Evolutionary conservation across 129 eudicot species (phyloP).

Genomic region (Rutidosis leptorrhynchoides): DNA sequence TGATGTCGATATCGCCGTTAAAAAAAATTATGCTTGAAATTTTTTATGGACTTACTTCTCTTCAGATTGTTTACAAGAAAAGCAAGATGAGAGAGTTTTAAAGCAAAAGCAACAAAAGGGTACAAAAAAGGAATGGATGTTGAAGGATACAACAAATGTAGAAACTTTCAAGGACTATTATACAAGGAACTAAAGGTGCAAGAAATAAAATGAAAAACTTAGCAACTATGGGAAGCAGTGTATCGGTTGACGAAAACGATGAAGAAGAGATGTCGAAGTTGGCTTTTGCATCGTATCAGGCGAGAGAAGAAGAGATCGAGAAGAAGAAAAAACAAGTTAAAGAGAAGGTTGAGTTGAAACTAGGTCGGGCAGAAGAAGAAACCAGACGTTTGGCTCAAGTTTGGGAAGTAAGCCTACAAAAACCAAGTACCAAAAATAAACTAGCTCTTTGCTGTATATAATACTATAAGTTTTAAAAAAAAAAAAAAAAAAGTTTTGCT

Average conservation of each 20-base stretch:
- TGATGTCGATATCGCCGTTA: too few relatives aligned
- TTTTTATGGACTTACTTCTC: constrained; percentile 20
- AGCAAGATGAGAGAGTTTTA: constrained; percentile 34
- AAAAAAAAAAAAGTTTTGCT: too few relatives aligned
- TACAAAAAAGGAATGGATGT: constrained; percentile 25
- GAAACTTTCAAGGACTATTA: background rate
- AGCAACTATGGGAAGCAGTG: constrained; percentile 44
- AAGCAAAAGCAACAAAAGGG: constrained; percentile 41
- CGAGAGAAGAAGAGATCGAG: constrained; percentile 64
- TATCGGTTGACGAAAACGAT: constrained; percentile 38
- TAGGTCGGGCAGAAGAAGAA: constrained; percentile 60
- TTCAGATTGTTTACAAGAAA: constrained; percentile 21
- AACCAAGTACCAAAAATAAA: constrained; percentile 3
- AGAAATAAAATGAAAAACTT: constrained; percentile 42
- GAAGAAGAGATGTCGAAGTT: constrained; percentile 49
- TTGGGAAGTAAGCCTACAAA: constrained; percentile 55
- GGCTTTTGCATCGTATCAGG: constrained; percentile 54
- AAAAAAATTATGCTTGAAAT: too few relatives aligned
- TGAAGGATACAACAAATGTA: constrained; percentile 20
- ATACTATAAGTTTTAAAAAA: too few relatives aligned
- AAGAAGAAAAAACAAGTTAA: constrained; percentile 56
- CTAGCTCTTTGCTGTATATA: background rate
- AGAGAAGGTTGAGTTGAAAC: constrained; percentile 50
- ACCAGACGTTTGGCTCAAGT: constrained; percentile 60
- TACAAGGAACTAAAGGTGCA: constrained; percentile 17